Percentiles rank a stretch among this genome's conserved stretches.
phyloP scores from a whole-genome alignment of 768 basidiomycete genomes.

The Kwoniella pini region DNA sequence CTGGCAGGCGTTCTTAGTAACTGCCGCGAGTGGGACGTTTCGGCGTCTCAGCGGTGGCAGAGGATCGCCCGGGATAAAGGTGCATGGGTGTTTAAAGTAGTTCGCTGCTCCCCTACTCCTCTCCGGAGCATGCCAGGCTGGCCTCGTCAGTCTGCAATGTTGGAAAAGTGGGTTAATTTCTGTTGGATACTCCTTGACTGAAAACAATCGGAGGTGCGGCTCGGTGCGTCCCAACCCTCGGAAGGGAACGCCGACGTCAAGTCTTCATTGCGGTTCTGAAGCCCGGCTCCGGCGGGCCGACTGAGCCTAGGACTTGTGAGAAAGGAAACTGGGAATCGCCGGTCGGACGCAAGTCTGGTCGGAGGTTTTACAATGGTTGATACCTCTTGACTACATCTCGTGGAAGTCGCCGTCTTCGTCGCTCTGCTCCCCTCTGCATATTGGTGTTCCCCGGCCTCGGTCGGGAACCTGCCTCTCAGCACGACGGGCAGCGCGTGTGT shows the following conservation, averaged over 20 bases:
- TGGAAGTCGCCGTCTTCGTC: background rate
- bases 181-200: conserved; percentile 55
- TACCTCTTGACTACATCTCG: conserved; percentile 3
- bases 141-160: conserved; percentile 21
- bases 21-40: conserved; percentile 6
- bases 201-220: conserved; percentile 55
- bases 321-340: conserved; percentile 58
- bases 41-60: background rate
- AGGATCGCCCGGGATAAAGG: background rate
- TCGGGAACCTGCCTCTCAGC: no score
- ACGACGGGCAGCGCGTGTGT: no score
- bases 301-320: conserved; percentile 58
- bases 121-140: conserved; percentile 3
- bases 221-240: conserved; percentile 26
- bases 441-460: background rate
- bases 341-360: background rate
- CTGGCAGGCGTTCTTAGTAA: background rate
- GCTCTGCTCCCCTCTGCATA: background rate
- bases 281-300: conserved; percentile 51
- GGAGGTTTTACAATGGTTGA: background rate
- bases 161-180: conserved; percentile 56
- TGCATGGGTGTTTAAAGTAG: background rate
- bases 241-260: conserved; percentile 39
- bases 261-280: conserved; percentile 55
- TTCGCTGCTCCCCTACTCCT: no score